These are phyloP conservation scores for Echinochloa phyllopogon DNA, from an alignment of 176 grass and related monocot genomes.

Conservation along the genomic window DNA sequence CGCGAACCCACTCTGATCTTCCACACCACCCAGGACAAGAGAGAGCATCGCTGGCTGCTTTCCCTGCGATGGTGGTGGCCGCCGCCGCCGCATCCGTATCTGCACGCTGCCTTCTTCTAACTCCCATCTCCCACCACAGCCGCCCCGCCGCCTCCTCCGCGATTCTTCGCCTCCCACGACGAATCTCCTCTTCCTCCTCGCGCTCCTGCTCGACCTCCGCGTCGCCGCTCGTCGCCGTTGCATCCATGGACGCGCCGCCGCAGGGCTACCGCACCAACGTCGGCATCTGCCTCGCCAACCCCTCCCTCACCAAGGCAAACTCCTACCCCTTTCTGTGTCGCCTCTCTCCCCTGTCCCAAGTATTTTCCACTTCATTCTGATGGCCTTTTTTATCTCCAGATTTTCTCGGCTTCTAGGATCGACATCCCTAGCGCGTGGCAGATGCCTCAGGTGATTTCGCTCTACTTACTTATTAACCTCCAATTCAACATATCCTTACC, in stretches of 20 bases:
- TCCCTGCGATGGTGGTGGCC: conserved; percentile 18
- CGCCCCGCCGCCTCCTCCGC: background rate
- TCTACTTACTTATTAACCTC: background rate
- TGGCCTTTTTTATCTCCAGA: conserved; percentile 31
- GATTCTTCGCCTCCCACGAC: background rate
- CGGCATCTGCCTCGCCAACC: conserved; percentile 87
- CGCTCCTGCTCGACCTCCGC: conserved; percentile 21
- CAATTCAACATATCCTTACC: background rate
- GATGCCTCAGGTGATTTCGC: conserved; percentile 78
- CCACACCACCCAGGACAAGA: background rate
- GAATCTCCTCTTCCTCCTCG: conserved; percentile 8
- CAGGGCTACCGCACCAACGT: conserved; percentile 87
- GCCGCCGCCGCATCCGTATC: conserved; percentile 22
- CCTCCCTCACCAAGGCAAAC: conserved; percentile 71
- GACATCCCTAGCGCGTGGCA: conserved; percentile 85
- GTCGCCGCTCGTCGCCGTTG: conserved; percentile 29
- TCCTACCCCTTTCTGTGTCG: background rate
- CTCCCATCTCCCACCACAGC: conserved; percentile 17
- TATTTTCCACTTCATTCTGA: background rate
- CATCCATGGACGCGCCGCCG: conserved; percentile 76
- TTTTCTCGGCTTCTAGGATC: conserved; percentile 87
- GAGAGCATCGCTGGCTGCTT: too few species aligned
- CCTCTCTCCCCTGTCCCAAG: background rate
- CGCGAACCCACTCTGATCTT: too few species aligned
- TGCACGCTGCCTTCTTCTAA: background rate